Base-by-base conservation (phyloP, 257 asterid genomes). In the Cruciata laevipes region DNA sequence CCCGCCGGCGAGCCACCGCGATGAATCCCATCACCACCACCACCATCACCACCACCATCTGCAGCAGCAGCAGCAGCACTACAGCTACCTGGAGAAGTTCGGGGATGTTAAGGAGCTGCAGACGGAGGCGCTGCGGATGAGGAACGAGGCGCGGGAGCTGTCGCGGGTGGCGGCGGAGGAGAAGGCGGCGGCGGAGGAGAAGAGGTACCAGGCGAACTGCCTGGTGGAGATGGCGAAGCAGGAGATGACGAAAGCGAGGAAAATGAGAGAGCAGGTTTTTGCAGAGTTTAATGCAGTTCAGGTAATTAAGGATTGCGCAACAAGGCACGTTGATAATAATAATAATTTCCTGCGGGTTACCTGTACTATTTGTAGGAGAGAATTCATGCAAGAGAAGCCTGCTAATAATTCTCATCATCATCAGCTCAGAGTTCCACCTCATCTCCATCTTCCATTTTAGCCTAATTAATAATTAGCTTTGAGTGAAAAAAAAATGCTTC, bases 201-300 rank as follows among this genome's bases (percentile, higher is more conserved):
- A 65, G 68, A 71, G 79, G 56, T 71, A 74, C 49, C 68, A 80
- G 24, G 79, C 84, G 1, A 74, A 65, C 51, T 68, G 69, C 49
- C 56, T 80, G 71, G 69, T 76, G 61, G 84, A 77, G 64, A 58
- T 76, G 61, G 82, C 84, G 38, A 80, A 70, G 35, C 73, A 70
- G 35, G 84, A 80, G 12, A 77, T 80, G 82, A 65, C 69, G 12
- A 74, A 68, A 38, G 84, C 84, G 32, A 68, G 61, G 42, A 73
- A 58, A 33, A 80, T 80, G 37, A 76, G 66, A 69, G 79, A 80
- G 68, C 70, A 78, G 62, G 78, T 71, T 32, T 32, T 74, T 17
- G 66, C 47, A 7, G 77, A 71, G 24, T 71, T 42, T 13, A 71
- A 73, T 65, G 69, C 69, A 47, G 75, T 71, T 31, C 68, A 73